Base-by-base conservation (phyloP, 2,329 filamentous ascomycete genomes). In the Epichloe coenophiala region DNA sequence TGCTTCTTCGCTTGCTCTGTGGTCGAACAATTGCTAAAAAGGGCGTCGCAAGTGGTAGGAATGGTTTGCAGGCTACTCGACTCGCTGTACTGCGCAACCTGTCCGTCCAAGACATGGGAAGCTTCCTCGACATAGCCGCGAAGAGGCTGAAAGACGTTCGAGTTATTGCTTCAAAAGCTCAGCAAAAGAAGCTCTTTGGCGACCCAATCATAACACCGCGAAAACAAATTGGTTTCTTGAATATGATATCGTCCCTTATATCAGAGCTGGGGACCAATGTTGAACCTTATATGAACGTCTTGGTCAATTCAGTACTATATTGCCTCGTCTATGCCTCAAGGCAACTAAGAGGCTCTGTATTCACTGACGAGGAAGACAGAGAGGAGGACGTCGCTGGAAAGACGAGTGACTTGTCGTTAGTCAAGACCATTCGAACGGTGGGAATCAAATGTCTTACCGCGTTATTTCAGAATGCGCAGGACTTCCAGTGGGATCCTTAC, bases 171-270 rank as follows among this genome's bases (percentile, higher is more conserved):
- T 67, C 75, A 11, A 62, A 68, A 1, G 51, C 52, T 7, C 59
- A 80, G 6, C 68, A 76, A 3, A 71, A 78, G 47, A 70, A 75
- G 50, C 62, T 73, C 1, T 77, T 89, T 46, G 64, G 72, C 1
- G 68, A 74, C 31, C 78, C 86, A 43, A 55, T 84, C 12, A 68
- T 90, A 27, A 76, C 79, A 15, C 68, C 77, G 11, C 80, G 90
- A 59, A 93, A 90, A 65, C 91, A 96, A 65, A 78, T 93, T 52
- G 93, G 94, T 71, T 81, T 96, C 62, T 71, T 95, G 48, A 95
- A 94, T 62, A 93, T 97, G 88, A 75, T 93, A 47, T 83, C 89
- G 53, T 82, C 91, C 11, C 80, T 97, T 63, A 81, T 97, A 53
- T 84, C 85, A 51, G 88, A 93, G 49, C 77, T 97, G 37, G 88